A percentile compares a stretch with the other conserved stretches of the same genome.
phyloP scores from a whole-genome alignment of 441 rosid genomes.

The Monsonia emarginata region DNA sequence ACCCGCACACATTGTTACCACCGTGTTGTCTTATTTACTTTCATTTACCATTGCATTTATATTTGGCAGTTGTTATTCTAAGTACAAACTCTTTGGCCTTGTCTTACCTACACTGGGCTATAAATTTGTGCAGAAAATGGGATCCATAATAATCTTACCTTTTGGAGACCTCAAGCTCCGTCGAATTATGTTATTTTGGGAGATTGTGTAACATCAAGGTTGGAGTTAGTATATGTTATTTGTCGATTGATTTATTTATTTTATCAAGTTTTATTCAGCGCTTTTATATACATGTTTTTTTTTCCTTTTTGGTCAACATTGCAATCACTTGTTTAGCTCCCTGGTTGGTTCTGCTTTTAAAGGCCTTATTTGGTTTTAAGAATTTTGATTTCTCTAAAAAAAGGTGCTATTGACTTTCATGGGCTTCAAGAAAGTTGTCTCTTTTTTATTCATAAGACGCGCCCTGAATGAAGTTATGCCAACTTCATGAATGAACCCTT shows the following conservation, averaged over 20 bases:
- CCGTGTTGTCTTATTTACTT: background rate
- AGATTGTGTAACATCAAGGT: constrained; percentile 99
- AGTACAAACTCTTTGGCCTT: background rate
- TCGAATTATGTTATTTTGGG: constrained; percentile 91
- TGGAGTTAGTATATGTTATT: constrained; percentile 13
- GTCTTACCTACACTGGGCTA: constrained; percentile 18
- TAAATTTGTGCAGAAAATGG: constrained; percentile 57
- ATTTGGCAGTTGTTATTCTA: constrained; percentile 4
- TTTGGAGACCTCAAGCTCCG: constrained; percentile 98
- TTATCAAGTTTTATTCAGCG: background rate
- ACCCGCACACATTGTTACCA: background rate
- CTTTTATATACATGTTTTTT: no score
- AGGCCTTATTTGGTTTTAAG: background rate
- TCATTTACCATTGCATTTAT: constrained; percentile 5
- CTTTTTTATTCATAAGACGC: background rate
- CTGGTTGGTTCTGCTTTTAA: no score
- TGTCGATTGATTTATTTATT: background rate
- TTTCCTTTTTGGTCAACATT: background rate
- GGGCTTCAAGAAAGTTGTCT: background rate
- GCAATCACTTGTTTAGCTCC: no score
- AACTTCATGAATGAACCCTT: no score
- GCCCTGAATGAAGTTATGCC: background rate
- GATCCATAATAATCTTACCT: constrained; percentile 61
- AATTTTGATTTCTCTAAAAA: background rate
- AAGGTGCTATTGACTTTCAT: background rate